Evolutionary conservation across 768 basidiomycete genomes (phyloP), one percentile per base, ranked within the genome.

Genomic region (Calocera viscosa): DNA sequence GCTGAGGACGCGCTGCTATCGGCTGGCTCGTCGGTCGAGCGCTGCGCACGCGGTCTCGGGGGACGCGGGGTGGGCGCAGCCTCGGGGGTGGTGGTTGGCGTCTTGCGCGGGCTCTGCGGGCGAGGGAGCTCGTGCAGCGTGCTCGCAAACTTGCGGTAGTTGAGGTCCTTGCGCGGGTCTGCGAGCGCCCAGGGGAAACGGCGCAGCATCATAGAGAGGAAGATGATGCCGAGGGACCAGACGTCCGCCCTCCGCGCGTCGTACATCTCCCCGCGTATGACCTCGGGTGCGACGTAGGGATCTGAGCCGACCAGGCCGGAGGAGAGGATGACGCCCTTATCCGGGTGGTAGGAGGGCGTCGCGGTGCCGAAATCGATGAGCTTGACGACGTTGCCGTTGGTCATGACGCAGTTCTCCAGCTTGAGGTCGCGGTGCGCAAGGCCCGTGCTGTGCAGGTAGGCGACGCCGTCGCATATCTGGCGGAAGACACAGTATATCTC

Each of bases 351-450:
- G 79, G 98, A 99, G 68, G 98, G 94, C 70, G 94, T 94, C 19
- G 96, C 96, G 3, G 96, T 99, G 64, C 96, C 96, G 78, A 99
- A 99, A 78, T 99, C 96, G 78, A 99, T 99, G 71, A 99, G 84
- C 76, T 99, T 99, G 80, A 99, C 91, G 71, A 96, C 84, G 74
- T 97, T 93, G 74, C 88, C 82, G 2, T 80, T 80, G 19, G 90
- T 95, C 91, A 99, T 96, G 80, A 99, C 96, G 77, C 96, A 98
- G 76, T 99, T 99, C 80, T 99, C 96, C 68, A 99, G 89, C 77
- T 99, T 99, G 78, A 99, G 86, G 77, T 99, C 96, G 49, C 96
- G 90, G 74, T 99, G 96, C 3, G 96, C 96, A 64, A 98, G 87
- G 30, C 96, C 96, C 80, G 98, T 87, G 71, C 90, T 88, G 77